Percentiles rank a stretch among this genome's conserved stretches.
phyloP scores from a whole-genome alignment of 352 stramenopile species.

The Phytopythium boreale region DNA sequence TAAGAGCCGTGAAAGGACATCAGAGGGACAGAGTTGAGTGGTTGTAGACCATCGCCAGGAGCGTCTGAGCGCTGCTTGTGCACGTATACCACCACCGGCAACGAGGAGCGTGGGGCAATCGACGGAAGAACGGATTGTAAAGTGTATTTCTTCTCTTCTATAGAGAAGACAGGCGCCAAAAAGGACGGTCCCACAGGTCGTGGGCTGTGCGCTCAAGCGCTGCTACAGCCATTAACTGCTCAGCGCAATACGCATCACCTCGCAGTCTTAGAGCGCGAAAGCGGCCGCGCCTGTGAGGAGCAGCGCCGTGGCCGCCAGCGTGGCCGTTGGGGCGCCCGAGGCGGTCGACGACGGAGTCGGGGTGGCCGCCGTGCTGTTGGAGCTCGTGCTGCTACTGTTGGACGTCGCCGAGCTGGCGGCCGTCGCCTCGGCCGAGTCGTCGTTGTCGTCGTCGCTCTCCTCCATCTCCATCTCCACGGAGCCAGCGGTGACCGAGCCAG shows the following conservation, averaged over 20 bases:
- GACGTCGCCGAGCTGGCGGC: no score
- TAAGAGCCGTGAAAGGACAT: neutral
- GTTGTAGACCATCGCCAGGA: neutral
- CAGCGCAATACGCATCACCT: neutral
- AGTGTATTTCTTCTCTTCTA: neutral
- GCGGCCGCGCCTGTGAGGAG: neutral
- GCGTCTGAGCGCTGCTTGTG: neutral
- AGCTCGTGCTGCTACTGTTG: neutral
- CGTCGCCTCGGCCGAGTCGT: neutral
- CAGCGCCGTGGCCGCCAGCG: conserved; percentile 5
- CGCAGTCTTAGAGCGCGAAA: neutral
- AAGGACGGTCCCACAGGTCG: neutral
- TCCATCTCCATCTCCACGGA: conserved; percentile 3
- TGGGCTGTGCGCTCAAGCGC: neutral
- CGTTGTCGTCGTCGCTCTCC: conserved; percentile 7
- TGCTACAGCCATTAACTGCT: neutral
- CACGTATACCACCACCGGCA: neutral
- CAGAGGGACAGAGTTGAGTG: neutral
- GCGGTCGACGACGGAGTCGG: neutral
- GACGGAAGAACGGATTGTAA: neutral
- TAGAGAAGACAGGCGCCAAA: neutral
- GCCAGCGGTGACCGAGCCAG: neutral
- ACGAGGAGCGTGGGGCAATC: neutral
- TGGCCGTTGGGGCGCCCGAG: neutral
- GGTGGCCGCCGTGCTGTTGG: neutral